Conservation (phyloP, 2,329 filamentous ascomycete species). For the Aspergillus quadricinctus region DNA sequence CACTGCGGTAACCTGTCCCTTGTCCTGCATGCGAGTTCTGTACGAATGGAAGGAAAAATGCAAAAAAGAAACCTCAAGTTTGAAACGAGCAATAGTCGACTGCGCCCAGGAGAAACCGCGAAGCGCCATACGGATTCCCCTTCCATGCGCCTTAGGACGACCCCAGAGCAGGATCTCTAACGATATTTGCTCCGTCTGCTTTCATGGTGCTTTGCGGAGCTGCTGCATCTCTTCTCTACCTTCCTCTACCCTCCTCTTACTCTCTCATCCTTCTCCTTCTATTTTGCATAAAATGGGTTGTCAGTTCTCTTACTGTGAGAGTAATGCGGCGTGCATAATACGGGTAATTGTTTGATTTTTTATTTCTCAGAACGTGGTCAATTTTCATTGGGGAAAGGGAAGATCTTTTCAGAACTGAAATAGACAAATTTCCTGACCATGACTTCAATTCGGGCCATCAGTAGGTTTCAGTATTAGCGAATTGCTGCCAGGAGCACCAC, state of each 20-base stretch:
- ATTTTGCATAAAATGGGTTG: slow-evolving; percentile 17
- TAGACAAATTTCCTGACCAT: background rate
- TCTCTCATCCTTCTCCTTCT: slow-evolving; percentile 7
- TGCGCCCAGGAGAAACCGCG: slow-evolving; percentile 17
- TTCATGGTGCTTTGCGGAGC: background rate
- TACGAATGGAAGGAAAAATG: slow-evolving; percentile 23
- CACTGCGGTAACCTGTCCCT: slow-evolving; percentile 17
- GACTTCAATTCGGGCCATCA: background rate
- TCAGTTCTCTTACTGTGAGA: slow-evolving; percentile 8
- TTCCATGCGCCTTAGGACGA: background rate
- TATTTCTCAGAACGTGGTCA: background rate
- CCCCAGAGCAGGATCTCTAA: background rate
- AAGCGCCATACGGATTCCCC: background rate
- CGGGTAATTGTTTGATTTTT: slow-evolving; percentile 2
- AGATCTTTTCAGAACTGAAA: background rate
- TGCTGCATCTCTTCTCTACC: background rate
- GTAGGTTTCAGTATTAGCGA: background rate
- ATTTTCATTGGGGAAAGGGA: background rate
- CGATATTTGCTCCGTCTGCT: background rate
- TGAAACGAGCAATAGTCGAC: background rate
- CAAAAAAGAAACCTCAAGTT: background rate
- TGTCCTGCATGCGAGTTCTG: slow-evolving; percentile 19
- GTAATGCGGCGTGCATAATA: slow-evolving; percentile 18
- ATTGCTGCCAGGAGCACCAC: background rate
- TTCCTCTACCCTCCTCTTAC: slow-evolving; percentile 1